Evolutionary conservation across 331 rosid species (phyloP), one percentile per base, ranked within the genome.

Genomic region (Quercus tomentella): DNA sequence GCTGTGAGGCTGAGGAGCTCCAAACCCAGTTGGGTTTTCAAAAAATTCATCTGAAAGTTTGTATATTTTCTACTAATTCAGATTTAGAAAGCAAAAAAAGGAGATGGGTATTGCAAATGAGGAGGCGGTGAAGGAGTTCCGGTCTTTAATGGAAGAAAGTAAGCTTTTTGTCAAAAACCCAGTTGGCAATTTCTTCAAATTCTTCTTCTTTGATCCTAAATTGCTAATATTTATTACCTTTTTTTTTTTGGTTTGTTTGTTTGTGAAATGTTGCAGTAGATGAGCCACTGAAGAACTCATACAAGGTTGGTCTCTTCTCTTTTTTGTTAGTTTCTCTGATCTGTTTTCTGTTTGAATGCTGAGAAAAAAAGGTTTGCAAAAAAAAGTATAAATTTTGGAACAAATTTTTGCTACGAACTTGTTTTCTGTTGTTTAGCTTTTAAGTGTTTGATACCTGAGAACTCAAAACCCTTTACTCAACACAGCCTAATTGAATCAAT

Each of bases 81-180:
- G 49, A 33, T 26, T 51, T 17, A 81, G 57, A 57, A 28, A 54
- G 51, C 25, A 22, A 75, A 69, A 70, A 67, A 72, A 74, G 22
- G 37, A 61, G 72, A 96, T 96, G 99, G 98, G 88, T 78, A 52
- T 84, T 60, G 83, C 76, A 30, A 81, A 91, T 87, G 89, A 81
- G 74, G 97, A 93, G 70, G 97, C 97, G 63, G 72, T 96, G 77
- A 90, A 86, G 89, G 94, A 93, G 82, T 56, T 96, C 71, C 82
- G 85, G 79, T 63, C 89, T 82, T 76, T 93, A 61, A 70, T 93
- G 92, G 94, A 90, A 45, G 83, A 92, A 73, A 89, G 98, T 89
- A 57, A 70, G 87, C 61, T 52, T 49, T 49, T 49, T 75, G 75
- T 21, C 49, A 63, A 37, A 23, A 75, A 28, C 43, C 67, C 74